Evolutionary conservation across 768 basidiomycete species (phyloP).

Genomic region (Austroboletus festivus): DNA sequence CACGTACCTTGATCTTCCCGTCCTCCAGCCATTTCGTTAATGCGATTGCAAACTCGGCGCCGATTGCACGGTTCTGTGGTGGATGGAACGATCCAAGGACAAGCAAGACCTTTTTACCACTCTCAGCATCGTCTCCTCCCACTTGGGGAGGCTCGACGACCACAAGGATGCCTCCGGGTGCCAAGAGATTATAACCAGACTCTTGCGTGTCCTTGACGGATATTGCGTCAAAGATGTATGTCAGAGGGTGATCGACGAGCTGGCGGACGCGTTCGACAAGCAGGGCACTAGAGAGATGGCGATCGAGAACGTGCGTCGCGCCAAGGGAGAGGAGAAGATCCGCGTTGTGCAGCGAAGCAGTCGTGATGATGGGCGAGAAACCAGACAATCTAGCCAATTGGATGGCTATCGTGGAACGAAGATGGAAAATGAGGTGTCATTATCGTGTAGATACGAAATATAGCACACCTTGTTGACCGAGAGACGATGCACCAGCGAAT

Average conservation of each 20-base stretch:
- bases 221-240: constrained; percentile 28
- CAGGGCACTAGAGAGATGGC: constrained; percentile 15
- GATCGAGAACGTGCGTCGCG: constrained; percentile 36
- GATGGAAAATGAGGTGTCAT: too few species aligned
- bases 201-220: constrained; percentile 32
- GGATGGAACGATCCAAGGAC: constrained; percentile 6
- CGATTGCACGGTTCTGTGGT: constrained; percentile 2
- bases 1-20: constrained; percentile 15
- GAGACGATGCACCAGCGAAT: constrained; percentile 35
- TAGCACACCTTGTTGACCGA: constrained; percentile 38
- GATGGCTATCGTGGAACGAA: constrained; percentile 20
- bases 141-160: neutral
- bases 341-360: constrained; percentile 33
- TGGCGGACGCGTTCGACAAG: constrained; percentile 4
- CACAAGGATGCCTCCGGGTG: constrained; percentile 28
- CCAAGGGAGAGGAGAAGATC: constrained; percentile 33
- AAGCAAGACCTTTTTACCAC: neutral
- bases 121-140: neutral
- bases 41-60: constrained; percentile 6
- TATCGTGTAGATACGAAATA: too few species aligned
- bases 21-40: constrained; percentile 14
- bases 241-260: constrained; percentile 1
- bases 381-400: constrained; percentile 32
- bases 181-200: constrained; percentile 27
- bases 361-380: constrained; percentile 38